Conservation (phyloP, 371 early-diverging fungal genomes). For the Mucor racemosus region DNA sequence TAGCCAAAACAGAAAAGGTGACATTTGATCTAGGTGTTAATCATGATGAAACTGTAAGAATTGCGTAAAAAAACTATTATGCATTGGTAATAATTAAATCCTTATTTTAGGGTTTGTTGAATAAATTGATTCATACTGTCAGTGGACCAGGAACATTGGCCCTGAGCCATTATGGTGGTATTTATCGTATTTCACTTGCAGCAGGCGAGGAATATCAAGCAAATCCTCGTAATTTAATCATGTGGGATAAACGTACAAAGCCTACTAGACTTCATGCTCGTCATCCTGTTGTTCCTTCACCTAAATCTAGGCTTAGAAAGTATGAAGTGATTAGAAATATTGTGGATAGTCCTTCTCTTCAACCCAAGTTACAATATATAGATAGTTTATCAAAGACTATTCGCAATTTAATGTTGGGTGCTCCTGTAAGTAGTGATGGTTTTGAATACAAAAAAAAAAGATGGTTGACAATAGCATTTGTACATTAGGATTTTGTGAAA, state of each 20-base stretch:
- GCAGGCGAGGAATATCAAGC: slow-evolving; percentile 76
- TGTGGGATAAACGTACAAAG: slow-evolving; percentile 60
- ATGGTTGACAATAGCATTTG: not conserved
- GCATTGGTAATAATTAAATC: not conserved
- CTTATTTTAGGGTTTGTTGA: slow-evolving; percentile 58
- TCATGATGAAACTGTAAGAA: slow-evolving; percentile 22
- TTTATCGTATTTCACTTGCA: slow-evolving; percentile 71
- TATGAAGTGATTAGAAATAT: slow-evolving; percentile 48
- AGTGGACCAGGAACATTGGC: slow-evolving; percentile 74
- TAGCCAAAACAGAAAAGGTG: slow-evolving; percentile 72
- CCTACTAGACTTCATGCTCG: slow-evolving; percentile 42
- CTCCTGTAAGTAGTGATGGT: slow-evolving; percentile 45
- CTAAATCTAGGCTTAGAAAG: slow-evolving; percentile 38
- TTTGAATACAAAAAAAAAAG: not conserved
- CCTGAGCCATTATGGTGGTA: slow-evolving; percentile 73
- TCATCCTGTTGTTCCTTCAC: slow-evolving; percentile 41
- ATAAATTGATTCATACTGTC: slow-evolving; percentile 67
- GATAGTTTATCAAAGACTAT: slow-evolving; percentile 33
- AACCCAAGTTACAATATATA: slow-evolving; percentile 49
- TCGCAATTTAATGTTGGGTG: slow-evolving; percentile 51
- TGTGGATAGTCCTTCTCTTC: slow-evolving; percentile 54
- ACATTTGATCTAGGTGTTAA: slow-evolving; percentile 59
- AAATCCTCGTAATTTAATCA: slow-evolving; percentile 65
- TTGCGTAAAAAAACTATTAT: not conserved
- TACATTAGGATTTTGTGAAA: slow-evolving; percentile 63